Evolutionary conservation across 2,329 filamentous ascomycete species (phyloP), one percentile per base, ranked within the genome.

Genomic region (Curvularia verruculosa): DNA sequence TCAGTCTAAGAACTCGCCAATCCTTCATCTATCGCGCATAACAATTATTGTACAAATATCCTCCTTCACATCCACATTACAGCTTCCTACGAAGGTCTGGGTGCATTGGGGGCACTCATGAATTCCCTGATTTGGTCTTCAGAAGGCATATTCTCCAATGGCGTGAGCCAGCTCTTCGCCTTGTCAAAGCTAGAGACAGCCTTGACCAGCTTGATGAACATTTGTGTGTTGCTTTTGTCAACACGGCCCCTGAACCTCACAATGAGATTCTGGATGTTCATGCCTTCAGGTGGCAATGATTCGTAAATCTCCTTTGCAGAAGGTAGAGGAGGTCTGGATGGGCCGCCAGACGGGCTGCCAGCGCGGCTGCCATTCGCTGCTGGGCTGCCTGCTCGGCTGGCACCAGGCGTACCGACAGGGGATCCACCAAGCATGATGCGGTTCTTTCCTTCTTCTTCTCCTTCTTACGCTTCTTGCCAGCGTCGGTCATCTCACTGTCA

Each of bases 401-500:
- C 83, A 49, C 85, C 83, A 58, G 88, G 81, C 8, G 87, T 90
- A 15, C 81, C 85, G 7, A 78, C 78, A 5, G 87, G 86, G 5
- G 85, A 85, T 18, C 79, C 81, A 26, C 80, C 78, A 50, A 80
- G 76, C 55, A 80, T 86, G 65, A 86, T 73, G 65, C 81, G 84
- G 74, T 84, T 84, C 55, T 80, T 88, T 66, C 81, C 84, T 72
- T n/a, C n/a, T 84, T 84, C 53, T 80, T 87, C 24, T 64, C 52
- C 75, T 84, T 84, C 51, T 79, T 87, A 65, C 81, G 84, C 72
- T 84, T 83, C 52, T 79, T 87, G 67, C 89, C 87, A 34, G 86
- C 87, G 36, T 83, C 88, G 1, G 88, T 91, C 37, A 82, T 87
- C 71, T 92, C 89, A 21, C 87, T 89, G 63, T 92, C 90, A 64